A percentile compares a stretch with the other conserved stretches of the same genome.
These are phyloP conservation scores for Solanum boliviense DNA, from an alignment of 257 asterid species.

Conservation along the genomic window DNA sequence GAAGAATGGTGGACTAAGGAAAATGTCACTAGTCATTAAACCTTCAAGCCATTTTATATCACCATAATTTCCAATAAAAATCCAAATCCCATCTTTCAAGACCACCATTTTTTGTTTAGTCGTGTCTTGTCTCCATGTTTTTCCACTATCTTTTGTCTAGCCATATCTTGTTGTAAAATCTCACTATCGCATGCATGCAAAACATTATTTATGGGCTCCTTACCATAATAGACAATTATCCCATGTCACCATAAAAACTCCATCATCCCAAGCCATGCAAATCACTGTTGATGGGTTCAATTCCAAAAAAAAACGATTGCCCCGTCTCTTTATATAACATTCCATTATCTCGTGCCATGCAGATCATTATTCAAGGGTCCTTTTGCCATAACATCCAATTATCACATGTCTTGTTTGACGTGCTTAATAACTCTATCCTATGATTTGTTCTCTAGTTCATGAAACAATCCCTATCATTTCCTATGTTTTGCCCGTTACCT, in stretches of 20 bases:
- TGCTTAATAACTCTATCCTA: not conserved
- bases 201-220: not conserved
- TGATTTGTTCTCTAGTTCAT: not conserved
- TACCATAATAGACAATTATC: not conserved
- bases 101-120: not conserved
- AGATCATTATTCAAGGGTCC: not conserved
- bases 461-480: not conserved
- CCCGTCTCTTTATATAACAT: not conserved
- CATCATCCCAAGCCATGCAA: not conserved
- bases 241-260: not conserved
- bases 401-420: not conserved
- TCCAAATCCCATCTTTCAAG: not conserved
- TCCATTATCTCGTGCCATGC: not conserved
- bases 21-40: no score
- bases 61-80: not conserved
- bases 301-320: not conserved
- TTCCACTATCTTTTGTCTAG: not conserved
- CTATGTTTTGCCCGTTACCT: not conserved
- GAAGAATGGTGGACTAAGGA: no score
- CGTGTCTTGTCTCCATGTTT: not conserved
- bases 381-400: not conserved
- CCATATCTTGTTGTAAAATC: not conserved
- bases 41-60: not conserved
- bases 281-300: not conserved
- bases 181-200: not conserved